phyloP scores from a whole-genome alignment of 2,329 filamentous ascomycete genomes.

The Xylariales sp. region DNA sequence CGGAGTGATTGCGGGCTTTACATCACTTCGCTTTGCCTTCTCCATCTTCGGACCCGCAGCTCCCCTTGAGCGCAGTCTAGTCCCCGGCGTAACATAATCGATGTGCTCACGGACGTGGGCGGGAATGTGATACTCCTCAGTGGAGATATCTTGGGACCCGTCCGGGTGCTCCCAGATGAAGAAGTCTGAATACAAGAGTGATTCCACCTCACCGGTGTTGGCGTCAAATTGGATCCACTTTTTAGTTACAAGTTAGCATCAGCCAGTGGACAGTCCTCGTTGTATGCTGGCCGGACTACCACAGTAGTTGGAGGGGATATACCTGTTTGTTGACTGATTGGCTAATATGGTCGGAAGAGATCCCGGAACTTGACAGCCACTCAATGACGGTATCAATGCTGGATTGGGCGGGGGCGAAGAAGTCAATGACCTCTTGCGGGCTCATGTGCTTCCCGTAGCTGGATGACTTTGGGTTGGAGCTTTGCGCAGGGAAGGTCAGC shows the following conservation, averaged over 20 bases:
- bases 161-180: conserved; percentile 27
- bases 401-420: conserved; percentile 30
- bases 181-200: conserved; percentile 28
- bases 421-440: conserved; percentile 28
- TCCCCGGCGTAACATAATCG: conserved; percentile 54
- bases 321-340: too few species aligned
- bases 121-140: conserved; percentile 42
- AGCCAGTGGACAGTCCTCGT: too few species aligned
- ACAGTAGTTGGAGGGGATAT: too few species aligned
- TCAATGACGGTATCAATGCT: conserved; percentile 24
- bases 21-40: too few species aligned
- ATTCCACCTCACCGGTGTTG: conserved; percentile 26
- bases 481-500: too few species aligned
- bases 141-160: conserved; percentile 15
- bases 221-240: conserved; percentile 34
- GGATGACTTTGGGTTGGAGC: conserved; percentile 19
- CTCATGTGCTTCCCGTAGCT: conserved; percentile 34
- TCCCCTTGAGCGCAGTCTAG: too few species aligned
- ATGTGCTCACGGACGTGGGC: conserved; percentile 41
- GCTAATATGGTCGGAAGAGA: too few species aligned
- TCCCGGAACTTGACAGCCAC: too few species aligned
- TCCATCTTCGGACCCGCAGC: too few species aligned
- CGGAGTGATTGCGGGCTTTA: too few species aligned
- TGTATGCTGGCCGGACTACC: too few species aligned
- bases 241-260: too few species aligned